Evolutionary conservation across 495 filamentous ascomycete genomes (phyloP), one percentile per base, ranked within the genome.

Genomic region (Immersiella caudata): DNA sequence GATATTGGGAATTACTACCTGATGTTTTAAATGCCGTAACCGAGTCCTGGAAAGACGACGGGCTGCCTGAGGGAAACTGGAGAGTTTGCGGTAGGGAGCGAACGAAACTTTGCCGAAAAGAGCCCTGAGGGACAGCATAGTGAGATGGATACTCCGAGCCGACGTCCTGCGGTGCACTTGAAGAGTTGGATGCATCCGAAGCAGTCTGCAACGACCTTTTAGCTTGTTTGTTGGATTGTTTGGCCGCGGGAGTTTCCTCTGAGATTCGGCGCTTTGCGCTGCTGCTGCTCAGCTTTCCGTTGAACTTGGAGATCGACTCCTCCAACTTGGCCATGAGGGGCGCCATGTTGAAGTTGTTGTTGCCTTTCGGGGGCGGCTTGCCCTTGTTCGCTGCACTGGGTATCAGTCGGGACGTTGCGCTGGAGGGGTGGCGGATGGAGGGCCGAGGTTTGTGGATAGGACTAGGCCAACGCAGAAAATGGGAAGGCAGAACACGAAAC

Each of bases 231-330:
- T 22, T 9, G n/a, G 59, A 9, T 5, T 64, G 67, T 21, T 67
- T 40, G 6, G 9, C 54, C 18, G 33, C 35, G 2, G 56, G 64
- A 9, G n/a, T 51, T 0, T 69, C 70, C 6, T 69, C 67, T 0
- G 67, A 65, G 22, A 65, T 62, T 20, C 64, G 67, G 8, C 70
- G 64, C 27, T 72, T 72, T 0, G 61, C 67, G 4, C 52, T 27
- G n/a, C n/a, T n/a, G n/a, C n/a, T 40, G 52, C 21, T 36, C n/a
- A 72, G 51, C 11, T 67, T 69, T 7, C 49, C 67, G 27, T 63
- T 67, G 16, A 72, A 14, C 58, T 70, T 72, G 20, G 61, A 55
- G 8, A 70, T 20, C 1, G 55, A 33, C 11, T 65, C 62, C 22
- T 50, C 70, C 18, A 72, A n/a, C 27, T 40, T 67, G 11, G 65